These are phyloP conservation scores for Echinochloa phyllopogon DNA, from an alignment of 176 grass and related monocot species.

Conservation along the genomic window DNA sequence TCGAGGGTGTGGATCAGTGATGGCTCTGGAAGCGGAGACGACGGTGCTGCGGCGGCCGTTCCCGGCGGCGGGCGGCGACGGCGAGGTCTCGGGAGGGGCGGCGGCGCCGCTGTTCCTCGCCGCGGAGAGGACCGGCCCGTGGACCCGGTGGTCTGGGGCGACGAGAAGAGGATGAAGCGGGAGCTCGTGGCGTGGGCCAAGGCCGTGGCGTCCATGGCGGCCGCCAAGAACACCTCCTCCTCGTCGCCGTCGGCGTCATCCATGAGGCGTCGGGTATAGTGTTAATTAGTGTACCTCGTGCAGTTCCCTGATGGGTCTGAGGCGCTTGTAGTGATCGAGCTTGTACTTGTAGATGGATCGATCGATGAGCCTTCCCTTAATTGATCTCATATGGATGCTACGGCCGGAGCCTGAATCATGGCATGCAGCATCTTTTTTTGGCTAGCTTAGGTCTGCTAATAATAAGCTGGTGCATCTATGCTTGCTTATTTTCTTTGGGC, in stretches of 20 bases:
- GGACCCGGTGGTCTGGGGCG: slow-evolving; percentile 57
- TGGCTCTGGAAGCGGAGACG: background rate
- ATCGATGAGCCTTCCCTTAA: background rate
- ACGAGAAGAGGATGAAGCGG: slow-evolving; percentile 77
- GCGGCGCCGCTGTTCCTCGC: slow-evolving; percentile 26
- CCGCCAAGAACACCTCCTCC: background rate
- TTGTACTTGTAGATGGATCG: background rate
- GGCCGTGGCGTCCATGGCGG: slow-evolving; percentile 62
- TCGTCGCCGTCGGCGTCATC: background rate
- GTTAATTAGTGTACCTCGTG: background rate
- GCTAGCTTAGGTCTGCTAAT: slow-evolving; percentile 17
- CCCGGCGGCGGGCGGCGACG: background rate
- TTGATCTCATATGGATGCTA: too few species aligned
- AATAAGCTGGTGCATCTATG: background rate
- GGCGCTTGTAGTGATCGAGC: background rate
- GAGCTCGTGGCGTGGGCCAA: slow-evolving; percentile 79
- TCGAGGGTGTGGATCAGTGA: background rate
- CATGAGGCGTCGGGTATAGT: background rate
- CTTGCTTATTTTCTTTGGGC: background rate
- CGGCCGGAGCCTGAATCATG: too few species aligned
- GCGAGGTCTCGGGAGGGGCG: background rate
- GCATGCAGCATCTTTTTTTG: background rate
- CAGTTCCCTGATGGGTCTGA: background rate
- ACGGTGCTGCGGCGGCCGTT: background rate
- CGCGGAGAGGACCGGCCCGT: slow-evolving; percentile 19